Evolutionary conservation across 225 moss, liverwort and hornwort genomes (phyloP).

Genomic region (Marchantia polymorpha): DNA sequence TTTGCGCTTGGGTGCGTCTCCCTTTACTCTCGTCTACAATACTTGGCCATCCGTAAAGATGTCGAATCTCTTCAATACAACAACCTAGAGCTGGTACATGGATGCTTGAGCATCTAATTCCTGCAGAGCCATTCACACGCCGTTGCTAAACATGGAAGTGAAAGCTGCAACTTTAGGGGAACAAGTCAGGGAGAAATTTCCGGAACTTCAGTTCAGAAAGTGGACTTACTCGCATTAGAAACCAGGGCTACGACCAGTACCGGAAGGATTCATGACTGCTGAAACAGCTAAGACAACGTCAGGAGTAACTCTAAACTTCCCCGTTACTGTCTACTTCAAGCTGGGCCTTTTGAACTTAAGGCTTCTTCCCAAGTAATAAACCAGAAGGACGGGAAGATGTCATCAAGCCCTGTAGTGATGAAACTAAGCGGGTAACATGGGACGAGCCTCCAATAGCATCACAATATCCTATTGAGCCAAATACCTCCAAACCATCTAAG

Average conservation of each 20-base stretch:
- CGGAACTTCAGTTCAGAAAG: too few species aligned
- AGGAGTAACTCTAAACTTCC: background rate
- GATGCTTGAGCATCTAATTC: background rate
- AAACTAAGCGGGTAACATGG: too few species aligned
- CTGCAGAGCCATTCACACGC: background rate
- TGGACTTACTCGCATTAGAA: background rate
- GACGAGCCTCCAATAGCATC: too few species aligned
- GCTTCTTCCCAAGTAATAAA: too few species aligned
- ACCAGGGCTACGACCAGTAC: background rate
- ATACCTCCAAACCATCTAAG: too few species aligned
- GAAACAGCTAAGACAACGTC: background rate
- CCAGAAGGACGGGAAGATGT: too few species aligned
- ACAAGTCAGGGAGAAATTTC: background rate
- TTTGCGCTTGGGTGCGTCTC: too few species aligned
- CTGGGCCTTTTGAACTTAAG: too few species aligned
- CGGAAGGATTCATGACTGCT: background rate
- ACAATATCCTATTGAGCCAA: too few species aligned
- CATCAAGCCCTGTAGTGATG: too few species aligned
- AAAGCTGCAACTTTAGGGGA: background rate
- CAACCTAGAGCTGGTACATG: background rate
- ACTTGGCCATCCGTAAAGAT: background rate
- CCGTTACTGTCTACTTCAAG: background rate
- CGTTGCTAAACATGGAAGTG: background rate
- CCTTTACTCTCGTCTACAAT: background rate
- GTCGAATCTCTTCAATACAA: background rate